phyloP scores from a whole-genome alignment of 1,284 basidiomycete species.

The Moesziomyces globuligerus region DNA sequence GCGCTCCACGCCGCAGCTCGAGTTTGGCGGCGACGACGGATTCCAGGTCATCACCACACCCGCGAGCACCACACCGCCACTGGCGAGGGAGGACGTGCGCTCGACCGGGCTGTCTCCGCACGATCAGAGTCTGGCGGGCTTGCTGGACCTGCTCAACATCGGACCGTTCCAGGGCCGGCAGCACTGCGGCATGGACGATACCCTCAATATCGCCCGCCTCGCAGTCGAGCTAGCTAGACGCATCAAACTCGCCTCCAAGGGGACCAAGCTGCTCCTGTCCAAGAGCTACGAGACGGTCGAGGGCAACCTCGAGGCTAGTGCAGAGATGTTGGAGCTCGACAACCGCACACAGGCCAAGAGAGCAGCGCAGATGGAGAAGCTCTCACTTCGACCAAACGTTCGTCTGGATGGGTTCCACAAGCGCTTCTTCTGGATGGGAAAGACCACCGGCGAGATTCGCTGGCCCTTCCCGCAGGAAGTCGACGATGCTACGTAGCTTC shows the following conservation, averaged over 20 bases:
- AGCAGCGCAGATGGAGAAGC: constrained; percentile 38
- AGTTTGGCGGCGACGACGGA: constrained; percentile 42
- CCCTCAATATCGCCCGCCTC: constrained; percentile 69
- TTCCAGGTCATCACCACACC: constrained; percentile 41
- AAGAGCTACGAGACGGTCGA: constrained; percentile 31
- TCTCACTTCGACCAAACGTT: constrained; percentile 30
- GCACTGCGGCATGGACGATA: constrained; percentile 70
- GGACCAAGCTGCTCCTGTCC: constrained; percentile 21
- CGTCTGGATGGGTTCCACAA: constrained; percentile 25
- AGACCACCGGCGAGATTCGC: constrained; percentile 21
- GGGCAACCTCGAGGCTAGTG: constrained; percentile 24
- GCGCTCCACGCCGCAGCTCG: constrained; percentile 9
- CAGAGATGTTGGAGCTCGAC: constrained; percentile 20
- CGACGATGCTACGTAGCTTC: constrained; percentile 18
- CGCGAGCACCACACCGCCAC: background rate
- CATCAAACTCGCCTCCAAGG: constrained; percentile 15
- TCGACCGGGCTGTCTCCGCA: constrained; percentile 25
- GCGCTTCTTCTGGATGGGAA: constrained; percentile 41
- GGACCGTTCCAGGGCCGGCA: constrained; percentile 68
- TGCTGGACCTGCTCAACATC: constrained; percentile 46
- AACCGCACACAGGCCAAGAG: constrained; percentile 1
- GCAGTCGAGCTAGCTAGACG: constrained; percentile 48
- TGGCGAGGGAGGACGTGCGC: constrained; percentile 12
- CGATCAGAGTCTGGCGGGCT: constrained; percentile 48
- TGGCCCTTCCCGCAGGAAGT: constrained; percentile 41